Percentiles rank a stretch among this genome's conserved stretches.
Evolutionary conservation across 306 rosid species (phyloP).

Genomic region (Carpinus fangiana): DNA sequence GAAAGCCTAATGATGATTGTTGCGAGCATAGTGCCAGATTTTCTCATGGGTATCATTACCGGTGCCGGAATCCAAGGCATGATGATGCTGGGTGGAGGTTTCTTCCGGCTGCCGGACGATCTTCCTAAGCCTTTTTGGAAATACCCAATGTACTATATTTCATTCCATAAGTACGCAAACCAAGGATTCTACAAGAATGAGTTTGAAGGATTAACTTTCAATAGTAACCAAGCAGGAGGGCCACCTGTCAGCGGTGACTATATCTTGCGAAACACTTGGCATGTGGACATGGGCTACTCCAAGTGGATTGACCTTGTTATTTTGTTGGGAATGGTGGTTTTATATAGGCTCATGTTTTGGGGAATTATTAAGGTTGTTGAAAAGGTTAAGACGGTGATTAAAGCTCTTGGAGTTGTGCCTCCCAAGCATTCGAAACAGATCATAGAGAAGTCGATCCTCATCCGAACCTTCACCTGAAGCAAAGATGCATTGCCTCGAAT

Average conservation of each 20-base stretch:
- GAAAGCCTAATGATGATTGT: conserved; percentile 75
- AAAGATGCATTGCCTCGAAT: neutral
- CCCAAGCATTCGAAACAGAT: conserved; percentile 6
- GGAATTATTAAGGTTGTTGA: conserved; percentile 45
- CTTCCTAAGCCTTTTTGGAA: conserved; percentile 63
- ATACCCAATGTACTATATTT: conserved; percentile 57
- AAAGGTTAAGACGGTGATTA: conserved; percentile 38
- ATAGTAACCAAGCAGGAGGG: conserved; percentile 29
- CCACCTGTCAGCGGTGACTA: conserved; percentile 42
- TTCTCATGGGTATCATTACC: conserved; percentile 54
- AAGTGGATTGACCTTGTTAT: conserved; percentile 63
- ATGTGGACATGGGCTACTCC: conserved; percentile 51
- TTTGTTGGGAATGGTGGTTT: conserved; percentile 51
- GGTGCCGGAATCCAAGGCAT: conserved; percentile 56
- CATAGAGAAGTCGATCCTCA: neutral
- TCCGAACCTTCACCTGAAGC: neutral
- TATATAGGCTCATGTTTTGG: conserved; percentile 45
- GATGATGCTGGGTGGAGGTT: conserved; percentile 69
- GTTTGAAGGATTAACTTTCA: conserved; percentile 53
- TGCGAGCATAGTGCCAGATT: conserved; percentile 50
- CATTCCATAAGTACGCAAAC: conserved; percentile 64
- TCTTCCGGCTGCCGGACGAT: conserved; percentile 53
- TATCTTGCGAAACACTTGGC: conserved; percentile 43
- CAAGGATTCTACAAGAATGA: conserved; percentile 71
- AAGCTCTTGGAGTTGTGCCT: conserved; percentile 15